These are phyloP conservation scores for Pezicula carpinea DNA, from an alignment of 2,329 filamentous ascomycete genomes.

Conservation along the genomic window DNA sequence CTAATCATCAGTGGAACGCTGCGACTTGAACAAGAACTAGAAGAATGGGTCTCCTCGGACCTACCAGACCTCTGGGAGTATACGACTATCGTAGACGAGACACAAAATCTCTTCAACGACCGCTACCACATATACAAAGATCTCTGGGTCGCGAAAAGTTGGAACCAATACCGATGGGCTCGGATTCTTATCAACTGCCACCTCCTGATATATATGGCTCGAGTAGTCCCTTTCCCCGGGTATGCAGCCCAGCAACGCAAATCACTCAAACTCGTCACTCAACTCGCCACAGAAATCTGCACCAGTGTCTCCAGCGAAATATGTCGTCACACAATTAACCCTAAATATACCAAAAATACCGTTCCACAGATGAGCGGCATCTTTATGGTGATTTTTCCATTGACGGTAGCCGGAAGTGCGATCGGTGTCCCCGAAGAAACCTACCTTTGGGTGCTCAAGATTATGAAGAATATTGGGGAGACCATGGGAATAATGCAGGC, in stretches of 20 bases:
- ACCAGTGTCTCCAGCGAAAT: constrained; percentile 14
- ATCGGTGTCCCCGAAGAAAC: constrained; percentile 17
- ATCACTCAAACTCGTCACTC: constrained; percentile 10
- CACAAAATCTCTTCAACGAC: constrained; percentile 9
- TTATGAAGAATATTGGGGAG: constrained; percentile 18
- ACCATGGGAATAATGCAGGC: constrained; percentile 16
- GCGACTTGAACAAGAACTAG: constrained; percentile 13
- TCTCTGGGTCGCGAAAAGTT: constrained; percentile 20
- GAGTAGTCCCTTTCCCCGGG: constrained; percentile 3
- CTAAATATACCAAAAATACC: not conserved
- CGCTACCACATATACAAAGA: constrained; percentile 17
- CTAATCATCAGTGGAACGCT: constrained; percentile 9
- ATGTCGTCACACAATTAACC: not conserved
- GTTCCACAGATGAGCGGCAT: constrained; percentile 12
- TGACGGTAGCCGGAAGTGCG: constrained; percentile 16
- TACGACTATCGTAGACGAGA: not conserved
- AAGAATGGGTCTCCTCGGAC: constrained; percentile 12
- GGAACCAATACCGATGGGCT: constrained; percentile 19
- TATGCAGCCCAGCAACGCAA: constrained; percentile 8
- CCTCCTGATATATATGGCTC: constrained; percentile 11
- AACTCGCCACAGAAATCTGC: constrained; percentile 20
- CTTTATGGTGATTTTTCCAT: constrained; percentile 17
- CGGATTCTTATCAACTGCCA: constrained; percentile 21
- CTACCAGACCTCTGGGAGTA: constrained; percentile 17
- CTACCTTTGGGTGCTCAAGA: constrained; percentile 14